Evolutionary conservation across 306 rosid species (phyloP).

Genomic region (Crotalaria pallida): DNA sequence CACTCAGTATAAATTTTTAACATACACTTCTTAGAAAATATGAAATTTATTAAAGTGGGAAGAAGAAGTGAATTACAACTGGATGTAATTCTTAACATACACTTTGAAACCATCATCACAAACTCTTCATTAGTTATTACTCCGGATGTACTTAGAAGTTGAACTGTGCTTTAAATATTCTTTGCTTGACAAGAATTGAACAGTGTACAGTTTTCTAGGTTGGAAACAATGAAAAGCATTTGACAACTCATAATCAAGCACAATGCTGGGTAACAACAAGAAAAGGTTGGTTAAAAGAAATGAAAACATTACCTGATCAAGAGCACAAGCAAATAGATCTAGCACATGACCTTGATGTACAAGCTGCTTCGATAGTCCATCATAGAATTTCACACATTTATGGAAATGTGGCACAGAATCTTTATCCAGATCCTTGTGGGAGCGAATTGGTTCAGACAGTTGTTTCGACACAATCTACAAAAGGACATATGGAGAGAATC

Average conservation of each 20-base stretch:
- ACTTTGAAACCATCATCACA: not conserved
- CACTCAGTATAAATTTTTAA: not conserved
- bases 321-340: constrained; percentile 96
- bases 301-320: constrained; percentile 73
- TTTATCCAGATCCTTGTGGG: constrained; percentile 98
- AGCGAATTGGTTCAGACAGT: constrained; percentile 92
- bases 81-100: no score
- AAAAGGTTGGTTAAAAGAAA: constrained; percentile 5
- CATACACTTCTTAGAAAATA: not conserved
- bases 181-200: not conserved
- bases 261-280: not conserved
- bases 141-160: not conserved
- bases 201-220: not conserved
- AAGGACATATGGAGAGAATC: constrained; percentile 21
- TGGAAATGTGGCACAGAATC: constrained; percentile 88
- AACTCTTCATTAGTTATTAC: constrained; percentile 7
- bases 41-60: not conserved
- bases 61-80: constrained; percentile 10
- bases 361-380: constrained; percentile 92
- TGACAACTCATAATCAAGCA: constrained; percentile 7
- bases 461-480: constrained; percentile 82
- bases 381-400: constrained; percentile 85
- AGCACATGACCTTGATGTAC: constrained; percentile 96
- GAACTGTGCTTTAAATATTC: not conserved
- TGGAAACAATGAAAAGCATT: not conserved